Base-by-base conservation (phyloP, 2,329 filamentous ascomycete genomes). In the Domatiomyces globalis region DNA sequence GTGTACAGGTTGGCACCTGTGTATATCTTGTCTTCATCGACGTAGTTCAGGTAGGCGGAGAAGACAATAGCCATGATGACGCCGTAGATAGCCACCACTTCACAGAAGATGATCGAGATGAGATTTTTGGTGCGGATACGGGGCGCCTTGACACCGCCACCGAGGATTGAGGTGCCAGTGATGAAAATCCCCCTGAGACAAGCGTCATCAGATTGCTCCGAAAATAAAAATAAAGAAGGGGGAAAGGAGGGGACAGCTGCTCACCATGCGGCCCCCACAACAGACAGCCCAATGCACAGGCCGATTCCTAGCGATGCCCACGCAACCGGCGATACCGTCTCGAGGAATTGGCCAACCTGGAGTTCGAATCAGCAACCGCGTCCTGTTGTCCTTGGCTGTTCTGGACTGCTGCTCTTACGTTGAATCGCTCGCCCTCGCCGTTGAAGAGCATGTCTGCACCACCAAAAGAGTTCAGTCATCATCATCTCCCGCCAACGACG, bases 21-120 rank as follows among this genome's bases (percentile, higher is more conserved):
- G 71, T 84, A 85, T 27, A 88, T 69, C 17, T 77, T 75, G 42
- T 83, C 78, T 51, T 77, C 76, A 44, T 74, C 65, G 27, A 92
- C 77, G 51, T 76, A 68, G 33, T 49, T 49, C 62, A 98, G 73
- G 71, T 95, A 94, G 56, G 89, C 79, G 45, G 89, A 94, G 74
- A 96, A 96, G 63, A 98, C 85, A 67, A 98, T 98, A 63, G 89
- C 85, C 88, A 98, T 98, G 73, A 98, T 98, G 71, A 98, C 90
- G 63, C 94, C 94, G 77, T 98, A 98, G 70, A 98, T 98, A 70
- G 92, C 92, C 64, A 98, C 92, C 65, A 98, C 92, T 73, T 98
- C 92, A 75, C 92, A 98, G 74, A 98, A 98, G 73, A 98, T 96
- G 71, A 98, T 98, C 63, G 90, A 96, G 68, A 98, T 96, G 65